A percentile compares a stretch with the other conserved stretches of the same genome.
Conservation (phyloP, 2,329 filamentous ascomycete genomes). For the Venturia effusa region DNA sequence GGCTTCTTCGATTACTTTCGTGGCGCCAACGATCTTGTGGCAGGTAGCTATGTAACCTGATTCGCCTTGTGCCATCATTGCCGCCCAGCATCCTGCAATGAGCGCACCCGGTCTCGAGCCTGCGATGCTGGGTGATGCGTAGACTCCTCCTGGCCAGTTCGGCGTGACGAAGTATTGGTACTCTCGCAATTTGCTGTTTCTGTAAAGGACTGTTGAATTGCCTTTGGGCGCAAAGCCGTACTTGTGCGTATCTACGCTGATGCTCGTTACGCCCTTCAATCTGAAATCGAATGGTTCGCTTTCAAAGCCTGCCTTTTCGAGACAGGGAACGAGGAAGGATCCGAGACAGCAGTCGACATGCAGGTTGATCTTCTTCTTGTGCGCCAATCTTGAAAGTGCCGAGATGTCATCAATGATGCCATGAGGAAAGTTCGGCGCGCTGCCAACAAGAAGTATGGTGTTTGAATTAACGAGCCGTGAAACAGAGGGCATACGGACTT, state of each 20-base stretch:
- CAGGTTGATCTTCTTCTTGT: constrained; percentile 69
- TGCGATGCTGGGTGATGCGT: constrained; percentile 84
- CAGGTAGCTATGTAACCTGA: constrained; percentile 80
- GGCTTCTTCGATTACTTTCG: constrained; percentile 68
- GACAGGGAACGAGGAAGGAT: constrained; percentile 86
- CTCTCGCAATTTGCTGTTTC: constrained; percentile 61
- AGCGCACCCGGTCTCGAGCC: constrained; percentile 86
- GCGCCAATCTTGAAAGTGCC: constrained; percentile 69
- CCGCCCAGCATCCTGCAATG: constrained; percentile 93
- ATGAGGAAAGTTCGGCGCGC: constrained; percentile 94
- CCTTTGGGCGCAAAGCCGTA: constrained; percentile 98
- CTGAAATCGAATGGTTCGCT: constrained; percentile 85
- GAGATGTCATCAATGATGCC: constrained; percentile 95
- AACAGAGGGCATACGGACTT: constrained; percentile 69
- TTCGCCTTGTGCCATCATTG: constrained; percentile 79
- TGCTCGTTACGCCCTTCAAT: constrained; percentile 85
- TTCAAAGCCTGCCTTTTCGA: constrained; percentile 88
- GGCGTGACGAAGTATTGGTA: constrained; percentile 97
- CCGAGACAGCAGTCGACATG: constrained; percentile 98
- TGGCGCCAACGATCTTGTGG: constrained; percentile 73
- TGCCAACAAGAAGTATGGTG: constrained; percentile 86
- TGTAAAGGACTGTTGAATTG: constrained; percentile 88
- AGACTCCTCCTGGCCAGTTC: constrained; percentile 92
- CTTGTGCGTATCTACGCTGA: constrained; percentile 96
- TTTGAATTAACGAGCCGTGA: constrained; percentile 85